A percentile compares a stretch with the other conserved stretches of the same genome.
phyloP scores from a whole-genome alignment of 1,139 yeast genomes.

The Scheffersomyces illinoinensis region DNA sequence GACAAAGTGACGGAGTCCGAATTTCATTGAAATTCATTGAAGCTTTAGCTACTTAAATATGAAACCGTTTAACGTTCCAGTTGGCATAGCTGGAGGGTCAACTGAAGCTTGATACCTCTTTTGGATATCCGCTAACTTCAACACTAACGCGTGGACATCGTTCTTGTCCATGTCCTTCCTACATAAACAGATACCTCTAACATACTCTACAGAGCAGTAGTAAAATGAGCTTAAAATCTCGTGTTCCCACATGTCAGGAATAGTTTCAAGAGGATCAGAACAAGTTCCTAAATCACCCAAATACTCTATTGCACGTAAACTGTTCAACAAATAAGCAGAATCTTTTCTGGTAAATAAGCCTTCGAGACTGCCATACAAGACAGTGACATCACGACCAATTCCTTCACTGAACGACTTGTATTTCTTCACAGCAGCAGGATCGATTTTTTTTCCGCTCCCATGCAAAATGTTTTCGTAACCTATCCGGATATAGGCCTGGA shows the following conservation, averaged over 20 bases:
- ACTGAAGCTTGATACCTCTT: slow-evolving; percentile 33
- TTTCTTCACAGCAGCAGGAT: slow-evolving; percentile 54
- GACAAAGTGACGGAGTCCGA: background rate
- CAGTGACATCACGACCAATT: slow-evolving; percentile 60
- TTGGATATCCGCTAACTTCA: slow-evolving; percentile 32
- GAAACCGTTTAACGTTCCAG: slow-evolving; percentile 40
- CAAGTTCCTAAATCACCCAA: slow-evolving; percentile 68
- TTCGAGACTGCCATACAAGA: slow-evolving; percentile 62
- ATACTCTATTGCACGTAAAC: slow-evolving; percentile 60
- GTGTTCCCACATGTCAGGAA: slow-evolving; percentile 59
- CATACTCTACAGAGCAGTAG: slow-evolving; percentile 66
- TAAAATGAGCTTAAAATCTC: slow-evolving; percentile 58
- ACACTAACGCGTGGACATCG: slow-evolving; percentile 30
- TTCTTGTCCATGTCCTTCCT: slow-evolving; percentile 46
- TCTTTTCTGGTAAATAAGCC: slow-evolving; percentile 49
- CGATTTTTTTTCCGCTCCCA: slow-evolving; percentile 56
- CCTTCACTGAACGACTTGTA: slow-evolving; percentile 44
- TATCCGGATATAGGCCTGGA: slow-evolving; percentile 46
- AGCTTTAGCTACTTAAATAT: slow-evolving; percentile 1
- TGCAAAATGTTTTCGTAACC: slow-evolving; percentile 48
- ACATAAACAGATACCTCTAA: slow-evolving; percentile 52
- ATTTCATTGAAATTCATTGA: slow-evolving; percentile 2
- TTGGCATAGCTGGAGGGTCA: slow-evolving; percentile 33
- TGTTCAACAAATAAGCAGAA: slow-evolving; percentile 55
- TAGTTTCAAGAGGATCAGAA: slow-evolving; percentile 47